phyloP scores from a whole-genome alignment of 2,329 filamentous ascomycete species.

The Mycocentrospora acerina region DNA sequence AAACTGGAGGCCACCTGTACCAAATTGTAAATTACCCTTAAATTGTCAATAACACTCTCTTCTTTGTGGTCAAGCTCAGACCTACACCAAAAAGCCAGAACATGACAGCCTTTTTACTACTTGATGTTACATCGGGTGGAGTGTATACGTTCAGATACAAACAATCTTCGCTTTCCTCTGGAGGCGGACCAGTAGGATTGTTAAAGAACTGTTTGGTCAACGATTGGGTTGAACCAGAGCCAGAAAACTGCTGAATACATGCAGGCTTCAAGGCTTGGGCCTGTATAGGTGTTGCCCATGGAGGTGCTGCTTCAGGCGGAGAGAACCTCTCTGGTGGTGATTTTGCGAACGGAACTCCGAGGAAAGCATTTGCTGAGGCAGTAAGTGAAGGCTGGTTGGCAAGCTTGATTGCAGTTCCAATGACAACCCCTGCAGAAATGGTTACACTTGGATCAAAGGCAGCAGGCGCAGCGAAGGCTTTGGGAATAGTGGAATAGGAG shows the following conservation, averaged over 20 bases:
- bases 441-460: conserved; percentile 7
- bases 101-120: conserved; percentile 15
- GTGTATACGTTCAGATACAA: conserved; percentile 42
- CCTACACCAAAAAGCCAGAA: conserved; percentile 13
- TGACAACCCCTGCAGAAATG: conserved; percentile 6
- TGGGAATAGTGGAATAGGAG: not conserved
- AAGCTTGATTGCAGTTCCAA: conserved; percentile 8
- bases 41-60: conserved; percentile 8
- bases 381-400: conserved; percentile 11
- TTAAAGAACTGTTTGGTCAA: conserved; percentile 14
- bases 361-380: conserved; percentile 13
- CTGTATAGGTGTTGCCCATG: conserved; percentile 13
- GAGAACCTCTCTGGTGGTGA: conserved; percentile 18
- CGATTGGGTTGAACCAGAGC: conserved; percentile 10
- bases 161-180: conserved; percentile 40
- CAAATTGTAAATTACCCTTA: conserved; percentile 22
- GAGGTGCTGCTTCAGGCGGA: conserved; percentile 11
- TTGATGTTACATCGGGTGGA: conserved; percentile 12
- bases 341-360: conserved; percentile 18
- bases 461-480: conserved; percentile 4
- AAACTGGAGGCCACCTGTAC: conserved; percentile 12
- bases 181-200: conserved; percentile 12
- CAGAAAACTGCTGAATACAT: conserved; percentile 16
- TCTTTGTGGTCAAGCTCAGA: too few species aligned
- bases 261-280: conserved; percentile 12